Percentiles rank a stretch among this genome's conserved stretches.
Evolutionary conservation across 495 filamentous ascomycete species (phyloP).

Genomic region (Thermothielavioides terrestris): DNA sequence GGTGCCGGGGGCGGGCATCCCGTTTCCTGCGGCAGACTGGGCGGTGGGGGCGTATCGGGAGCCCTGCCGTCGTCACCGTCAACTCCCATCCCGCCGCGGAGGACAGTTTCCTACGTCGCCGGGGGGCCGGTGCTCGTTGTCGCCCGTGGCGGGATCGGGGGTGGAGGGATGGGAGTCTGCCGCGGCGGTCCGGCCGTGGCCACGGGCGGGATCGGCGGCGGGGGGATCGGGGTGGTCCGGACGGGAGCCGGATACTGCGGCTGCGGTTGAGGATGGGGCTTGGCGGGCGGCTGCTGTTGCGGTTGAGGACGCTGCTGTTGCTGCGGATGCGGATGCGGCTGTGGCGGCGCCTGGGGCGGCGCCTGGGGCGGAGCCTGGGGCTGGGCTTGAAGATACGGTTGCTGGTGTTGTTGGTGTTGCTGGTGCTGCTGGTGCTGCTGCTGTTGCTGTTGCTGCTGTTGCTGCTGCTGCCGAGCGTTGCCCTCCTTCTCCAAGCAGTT

Average conservation of each 20-base stretch:
- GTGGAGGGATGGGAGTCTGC: constrained; percentile 29
- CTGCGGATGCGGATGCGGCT: constrained; percentile 1
- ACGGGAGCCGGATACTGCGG: constrained; percentile 6
- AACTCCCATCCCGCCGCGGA: too few relatives aligned
- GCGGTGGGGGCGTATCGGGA: too few relatives aligned
- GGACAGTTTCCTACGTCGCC: background rate
- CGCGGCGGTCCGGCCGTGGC: constrained; percentile 10
- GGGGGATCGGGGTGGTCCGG: constrained; percentile 22
- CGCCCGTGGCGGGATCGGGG: constrained; percentile 20
- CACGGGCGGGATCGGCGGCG: constrained; percentile 18
- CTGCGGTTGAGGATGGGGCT: constrained; percentile 1
- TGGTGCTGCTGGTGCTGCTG: constrained; percentile 6
- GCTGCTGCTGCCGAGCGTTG: constrained; percentile 3
- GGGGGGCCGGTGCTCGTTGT: constrained; percentile 2
- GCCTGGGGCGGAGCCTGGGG: constrained; percentile 1
- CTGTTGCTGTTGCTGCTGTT: constrained; percentile 6
- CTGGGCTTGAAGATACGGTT: constrained; percentile 2
- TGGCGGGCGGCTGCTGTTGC: background rate
- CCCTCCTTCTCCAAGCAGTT: constrained; percentile 37
- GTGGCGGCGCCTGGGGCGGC: constrained; percentile 4
- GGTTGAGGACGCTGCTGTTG: background rate
- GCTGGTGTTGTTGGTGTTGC: constrained; percentile 4
- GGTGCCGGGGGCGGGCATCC: too few relatives aligned
- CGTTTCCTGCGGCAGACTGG: too few relatives aligned
- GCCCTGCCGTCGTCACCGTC: too few relatives aligned